Evolutionary conservation across 148 eudicot species (phyloP).

Genomic region (Rhododendron henanense): DNA sequence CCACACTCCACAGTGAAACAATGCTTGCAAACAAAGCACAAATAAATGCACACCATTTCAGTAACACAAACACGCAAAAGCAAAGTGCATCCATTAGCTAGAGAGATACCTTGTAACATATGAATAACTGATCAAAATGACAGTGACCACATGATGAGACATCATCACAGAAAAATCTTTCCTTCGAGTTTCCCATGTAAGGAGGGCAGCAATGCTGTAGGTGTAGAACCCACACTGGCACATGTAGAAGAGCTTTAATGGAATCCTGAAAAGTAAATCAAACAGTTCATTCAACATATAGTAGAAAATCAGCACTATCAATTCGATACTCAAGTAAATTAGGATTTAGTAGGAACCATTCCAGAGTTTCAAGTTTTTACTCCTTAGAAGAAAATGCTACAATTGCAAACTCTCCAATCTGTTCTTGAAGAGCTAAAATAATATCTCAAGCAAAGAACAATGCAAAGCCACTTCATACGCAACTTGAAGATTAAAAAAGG

Average conservation of each 20-base stretch:
- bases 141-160: slow-evolving; percentile 95
- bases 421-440: background rate
- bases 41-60: background rate
- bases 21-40: background rate
- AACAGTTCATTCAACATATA: slow-evolving; percentile 14
- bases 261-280: slow-evolving; percentile 51
- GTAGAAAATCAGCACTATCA: background rate
- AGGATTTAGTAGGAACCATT: background rate
- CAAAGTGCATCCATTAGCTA: background rate
- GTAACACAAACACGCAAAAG: background rate
- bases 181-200: slow-evolving; percentile 93
- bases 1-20: background rate
- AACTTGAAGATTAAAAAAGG: background rate
- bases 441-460: background rate
- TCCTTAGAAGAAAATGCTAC: background rate
- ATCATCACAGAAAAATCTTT: slow-evolving; percentile 96
- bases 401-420: background rate
- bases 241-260: slow-evolving; percentile 78
- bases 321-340: background rate
- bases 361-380: background rate
- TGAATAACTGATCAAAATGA: slow-evolving; percentile 68
- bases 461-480: background rate
- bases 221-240: slow-evolving; percentile 93
- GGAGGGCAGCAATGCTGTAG: slow-evolving; percentile 87
- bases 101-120: slow-evolving; percentile 63